Evolutionary conservation across 352 stramenopile species (phyloP), one percentile per base, ranked within the genome.

Genomic region (Globisporangium echinulatum): DNA sequence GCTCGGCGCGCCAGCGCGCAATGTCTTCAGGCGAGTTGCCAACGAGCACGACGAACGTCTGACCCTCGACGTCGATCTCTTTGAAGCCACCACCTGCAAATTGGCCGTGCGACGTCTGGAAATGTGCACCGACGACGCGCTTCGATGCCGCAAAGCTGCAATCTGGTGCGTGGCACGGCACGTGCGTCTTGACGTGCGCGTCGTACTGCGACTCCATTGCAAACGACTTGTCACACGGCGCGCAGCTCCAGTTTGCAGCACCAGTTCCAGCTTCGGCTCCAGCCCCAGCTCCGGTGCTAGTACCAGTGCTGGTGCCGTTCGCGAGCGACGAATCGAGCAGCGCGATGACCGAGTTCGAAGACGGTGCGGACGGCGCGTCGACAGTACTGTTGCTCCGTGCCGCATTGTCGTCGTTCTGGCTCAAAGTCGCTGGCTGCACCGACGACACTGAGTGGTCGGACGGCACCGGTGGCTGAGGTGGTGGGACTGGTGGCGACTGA

Each of bases 41-140:
- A 17, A 94, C 75, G 10, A 94, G 59, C n/a, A 94, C 84, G 67
- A 80, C 84, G 59, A 94, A 94, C 62, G 87, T 92, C 50, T 94
- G 84, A n/a, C 82, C 84, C 67, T 94, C 84, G 54, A 94, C 70
- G 10, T 91, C 84, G 38, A 94, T 88, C 44, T 91, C 81, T 57
- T 94, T 92, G 9, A 92, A 67, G 8, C 84, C 84, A 47, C 87
- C 62, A 2, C 84, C 84, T 13, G 62, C 68, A 52, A 80, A 92
- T 48, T 90, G 77, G 9, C 84, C 82, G 58, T 94, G 84, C 0
- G 65, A 69, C 0, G 75, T 89, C 66, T 91, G 75, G 54, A 75
- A 82, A 56, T 94, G 84, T 6, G 69, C 75, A 2, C 64, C 71
- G 9, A 94, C 84, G n/a, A 92, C 80, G 15, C 81, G 80, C 70